These are phyloP conservation scores for Aegilops longissima DNA, from an alignment of 176 grass and related monocot genomes.

Conservation along the genomic window DNA sequence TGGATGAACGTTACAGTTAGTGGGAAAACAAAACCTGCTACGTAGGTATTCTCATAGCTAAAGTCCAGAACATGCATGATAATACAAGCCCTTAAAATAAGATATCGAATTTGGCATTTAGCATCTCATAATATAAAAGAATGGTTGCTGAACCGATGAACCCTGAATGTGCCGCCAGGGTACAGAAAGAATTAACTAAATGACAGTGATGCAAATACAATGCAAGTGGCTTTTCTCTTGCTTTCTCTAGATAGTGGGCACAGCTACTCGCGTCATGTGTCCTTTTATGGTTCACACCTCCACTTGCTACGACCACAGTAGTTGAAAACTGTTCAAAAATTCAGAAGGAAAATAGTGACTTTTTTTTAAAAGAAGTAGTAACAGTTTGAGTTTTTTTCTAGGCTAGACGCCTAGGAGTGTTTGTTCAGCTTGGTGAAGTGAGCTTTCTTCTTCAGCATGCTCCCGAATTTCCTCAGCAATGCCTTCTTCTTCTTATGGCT, in stretches of 20 bases:
- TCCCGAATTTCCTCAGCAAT: slow-evolving; percentile 86
- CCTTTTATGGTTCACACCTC: not conserved
- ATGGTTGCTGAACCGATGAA: not conserved
- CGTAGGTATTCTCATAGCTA: not conserved
- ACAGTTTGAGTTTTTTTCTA: not conserved
- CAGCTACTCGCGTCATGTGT: not conserved
- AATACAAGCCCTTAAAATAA: not conserved
- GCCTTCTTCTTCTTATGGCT: slow-evolving; percentile 86
- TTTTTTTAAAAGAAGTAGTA: not conserved
- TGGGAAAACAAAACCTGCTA: not conserved
- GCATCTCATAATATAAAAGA: not conserved
- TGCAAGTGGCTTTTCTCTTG: not conserved
- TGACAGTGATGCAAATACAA: not conserved
- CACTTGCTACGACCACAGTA: slow-evolving; percentile 3
- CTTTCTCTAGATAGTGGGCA: not conserved
- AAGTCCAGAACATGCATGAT: not conserved
- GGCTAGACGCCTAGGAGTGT: slow-evolving; percentile 19
- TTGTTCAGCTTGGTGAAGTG: slow-evolving; percentile 63
- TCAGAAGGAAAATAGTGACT: not conserved
- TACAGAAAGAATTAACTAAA: slow-evolving; percentile 8
- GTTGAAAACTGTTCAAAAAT: not conserved
- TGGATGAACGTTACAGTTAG: not conserved
- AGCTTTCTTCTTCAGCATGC: slow-evolving; percentile 87
- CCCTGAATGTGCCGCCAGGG: not conserved
- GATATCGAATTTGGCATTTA: not conserved